Conservation (phyloP, 768 basidiomycete genomes). For the Hericium rajendrae region DNA sequence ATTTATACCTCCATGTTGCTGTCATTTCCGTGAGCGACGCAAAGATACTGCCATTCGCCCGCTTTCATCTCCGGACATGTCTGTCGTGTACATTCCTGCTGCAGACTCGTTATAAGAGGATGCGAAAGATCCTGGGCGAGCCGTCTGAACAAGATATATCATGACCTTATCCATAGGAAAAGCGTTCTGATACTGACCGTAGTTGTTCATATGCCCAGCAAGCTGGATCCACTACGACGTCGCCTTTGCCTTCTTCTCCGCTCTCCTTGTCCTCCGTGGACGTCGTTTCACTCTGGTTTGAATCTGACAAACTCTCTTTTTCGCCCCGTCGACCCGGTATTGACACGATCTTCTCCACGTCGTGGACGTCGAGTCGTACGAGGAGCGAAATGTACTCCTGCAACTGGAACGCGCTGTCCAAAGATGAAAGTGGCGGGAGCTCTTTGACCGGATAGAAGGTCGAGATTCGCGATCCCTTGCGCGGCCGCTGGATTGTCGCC, state of each 20-base stretch:
- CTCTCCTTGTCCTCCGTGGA: conserved; percentile 22
- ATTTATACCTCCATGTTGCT: conserved; percentile 71
- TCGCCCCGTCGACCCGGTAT: conserved; percentile 39
- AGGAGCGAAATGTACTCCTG: conserved; percentile 91
- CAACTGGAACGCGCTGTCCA: conserved; percentile 90
- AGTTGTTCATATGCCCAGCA: conserved; percentile 79
- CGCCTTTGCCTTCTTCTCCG: conserved; percentile 28
- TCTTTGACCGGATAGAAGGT: conserved; percentile 72
- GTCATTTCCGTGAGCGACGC: conserved; percentile 88
- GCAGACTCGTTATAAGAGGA: conserved; percentile 75
- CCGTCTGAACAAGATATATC: conserved; percentile 37
- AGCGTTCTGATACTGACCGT: conserved; percentile 26
- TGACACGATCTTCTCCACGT: conserved; percentile 73
- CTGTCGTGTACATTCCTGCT: conserved; percentile 76
- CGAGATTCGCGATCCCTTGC: conserved; percentile 69
- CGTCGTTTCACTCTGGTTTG: conserved; percentile 4
- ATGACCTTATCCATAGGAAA: neutral
- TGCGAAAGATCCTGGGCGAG: conserved; percentile 82
- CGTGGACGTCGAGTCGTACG: conserved; percentile 79
- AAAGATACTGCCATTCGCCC: conserved; percentile 96
- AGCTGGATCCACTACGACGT: conserved; percentile 62
- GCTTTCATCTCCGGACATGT: conserved; percentile 98
- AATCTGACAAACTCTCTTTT: conserved; percentile 11
- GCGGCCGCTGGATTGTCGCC: conserved; percentile 47
- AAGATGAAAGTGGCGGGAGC: conserved; percentile 56